A percentile compares a stretch with the other conserved stretches of the same genome.
phyloP scores from a whole-genome alignment of 108 stramenopile genomes.

The Phaeodactylum tricornutum region DNA sequence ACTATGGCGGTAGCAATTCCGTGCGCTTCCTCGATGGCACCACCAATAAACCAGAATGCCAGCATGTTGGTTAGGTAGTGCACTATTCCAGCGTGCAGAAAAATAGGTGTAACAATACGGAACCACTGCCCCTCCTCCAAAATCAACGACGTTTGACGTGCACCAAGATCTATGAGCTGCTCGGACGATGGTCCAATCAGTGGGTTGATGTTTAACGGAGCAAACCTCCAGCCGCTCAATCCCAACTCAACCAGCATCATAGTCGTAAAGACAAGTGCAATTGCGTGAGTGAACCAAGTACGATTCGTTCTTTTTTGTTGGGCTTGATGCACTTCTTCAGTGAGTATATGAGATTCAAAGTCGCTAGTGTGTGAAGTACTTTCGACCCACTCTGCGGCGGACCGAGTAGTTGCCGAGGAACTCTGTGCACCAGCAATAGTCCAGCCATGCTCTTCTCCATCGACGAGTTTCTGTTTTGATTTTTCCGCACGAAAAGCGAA shows the following conservation, averaged over 20 bases:
- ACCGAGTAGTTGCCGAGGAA: no score
- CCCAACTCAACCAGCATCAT: constrained; percentile 57
- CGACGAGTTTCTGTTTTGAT: no score
- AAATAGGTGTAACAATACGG: constrained; percentile 78
- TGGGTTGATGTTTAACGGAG: constrained; percentile 77
- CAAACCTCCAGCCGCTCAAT: constrained; percentile 73
- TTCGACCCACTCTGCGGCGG: no score
- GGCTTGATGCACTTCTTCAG: no score
- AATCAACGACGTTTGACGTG: constrained; percentile 74
- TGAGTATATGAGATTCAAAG: no score
- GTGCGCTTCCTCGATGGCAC: constrained; percentile 77
- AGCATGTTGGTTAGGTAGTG: constrained; percentile 92
- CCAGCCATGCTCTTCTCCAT: no score
- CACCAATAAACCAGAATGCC: constrained; percentile 81
- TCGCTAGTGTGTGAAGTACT: no score
- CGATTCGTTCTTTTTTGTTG: no score
- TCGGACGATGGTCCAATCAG: constrained; percentile 82
- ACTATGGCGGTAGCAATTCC: constrained; percentile 55
- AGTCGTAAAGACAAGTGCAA: constrained; percentile 32
- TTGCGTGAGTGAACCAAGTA: not conserved
- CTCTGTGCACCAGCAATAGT: no score
- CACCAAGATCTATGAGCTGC: constrained; percentile 78
- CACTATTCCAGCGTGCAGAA: constrained; percentile 91
- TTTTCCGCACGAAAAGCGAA: no score
- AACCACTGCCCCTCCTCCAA: constrained; percentile 84